Evolutionary conservation across 352 stramenopile genomes (phyloP).

Genomic region (Pythium guiyangense): DNA sequence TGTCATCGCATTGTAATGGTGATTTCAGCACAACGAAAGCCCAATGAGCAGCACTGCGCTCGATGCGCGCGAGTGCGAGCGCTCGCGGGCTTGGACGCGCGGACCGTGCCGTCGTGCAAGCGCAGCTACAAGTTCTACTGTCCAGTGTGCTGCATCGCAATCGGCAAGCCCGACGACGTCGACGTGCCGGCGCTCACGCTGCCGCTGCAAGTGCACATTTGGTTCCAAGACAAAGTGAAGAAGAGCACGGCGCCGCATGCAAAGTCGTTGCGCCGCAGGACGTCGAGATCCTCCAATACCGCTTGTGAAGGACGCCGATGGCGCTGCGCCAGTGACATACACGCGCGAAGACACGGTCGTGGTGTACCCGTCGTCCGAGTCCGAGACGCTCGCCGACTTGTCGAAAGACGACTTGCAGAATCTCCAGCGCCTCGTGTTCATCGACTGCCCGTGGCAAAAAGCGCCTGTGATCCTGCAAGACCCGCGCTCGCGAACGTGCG

Average conservation of each 20-base stretch:
- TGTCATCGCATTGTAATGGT: no score
- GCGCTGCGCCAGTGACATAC: slow-evolving; percentile 28
- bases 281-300: slow-evolving; percentile 69
- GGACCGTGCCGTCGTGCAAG: slow-evolving; percentile 54
- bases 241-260: slow-evolving; percentile 87
- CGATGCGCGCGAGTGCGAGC: no score
- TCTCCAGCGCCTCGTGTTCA: slow-evolving; percentile 76
- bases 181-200: slow-evolving; percentile 50
- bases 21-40: background rate
- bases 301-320: slow-evolving; percentile 16
- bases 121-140: slow-evolving; percentile 89
- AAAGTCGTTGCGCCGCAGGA: slow-evolving; percentile 72
- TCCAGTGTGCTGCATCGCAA: slow-evolving; percentile 54
- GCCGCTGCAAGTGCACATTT: slow-evolving; percentile 77
- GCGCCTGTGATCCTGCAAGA: slow-evolving; percentile 69
- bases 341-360: slow-evolving; percentile 59
- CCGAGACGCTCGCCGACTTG: slow-evolving; percentile 60
- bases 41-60: background rate
- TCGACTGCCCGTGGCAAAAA: slow-evolving; percentile 87
- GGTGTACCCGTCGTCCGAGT: slow-evolving; percentile 76
- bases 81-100: slow-evolving; percentile 39
- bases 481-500: slow-evolving; percentile 46
- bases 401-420: slow-evolving; percentile 45
- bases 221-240: slow-evolving; percentile 87
- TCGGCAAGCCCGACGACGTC: slow-evolving; percentile 50